Evolutionary conservation across 176 grass and related monocot genomes (phyloP).

Genomic region (Ampelocalamus luodianensis): DNA sequence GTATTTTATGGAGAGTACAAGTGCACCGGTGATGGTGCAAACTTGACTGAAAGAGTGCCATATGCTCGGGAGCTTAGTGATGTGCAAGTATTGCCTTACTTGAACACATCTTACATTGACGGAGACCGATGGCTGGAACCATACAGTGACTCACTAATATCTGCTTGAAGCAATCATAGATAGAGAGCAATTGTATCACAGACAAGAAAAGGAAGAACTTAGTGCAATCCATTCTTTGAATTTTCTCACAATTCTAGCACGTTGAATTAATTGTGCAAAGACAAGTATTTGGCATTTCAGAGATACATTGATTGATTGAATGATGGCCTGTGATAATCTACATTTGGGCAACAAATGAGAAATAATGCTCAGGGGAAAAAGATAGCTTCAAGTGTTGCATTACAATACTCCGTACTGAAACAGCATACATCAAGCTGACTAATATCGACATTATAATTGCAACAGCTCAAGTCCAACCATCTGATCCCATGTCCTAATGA

Average conservation of each 20-base stretch:
- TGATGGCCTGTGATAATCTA: conserved; percentile 37
- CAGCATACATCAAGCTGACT: conserved; percentile 36
- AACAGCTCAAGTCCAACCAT: conserved; percentile 41
- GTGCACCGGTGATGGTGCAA: conserved; percentile 75
- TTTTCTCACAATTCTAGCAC: conserved; percentile 2
- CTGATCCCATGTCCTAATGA: conserved; percentile 18
- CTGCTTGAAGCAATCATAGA: conserved; percentile 37
- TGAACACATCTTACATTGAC: conserved; percentile 75
- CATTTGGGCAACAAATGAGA: conserved; percentile 39
- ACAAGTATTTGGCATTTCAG: conserved; percentile 12
- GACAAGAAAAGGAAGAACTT: conserved; percentile 33
- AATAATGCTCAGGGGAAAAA: neutral
- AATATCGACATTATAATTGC: conserved; percentile 52
- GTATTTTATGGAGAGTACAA: conserved; percentile 83
- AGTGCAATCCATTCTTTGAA: conserved; percentile 6
- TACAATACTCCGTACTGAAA: conserved; percentile 27
- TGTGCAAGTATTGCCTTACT: conserved; percentile 66
- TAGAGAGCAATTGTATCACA: neutral
- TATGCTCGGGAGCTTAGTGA: conserved; percentile 70
- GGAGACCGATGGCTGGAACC: conserved; percentile 80
- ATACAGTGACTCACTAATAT: conserved; percentile 57
- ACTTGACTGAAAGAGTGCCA: conserved; percentile 53
- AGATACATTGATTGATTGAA: conserved; percentile 35
- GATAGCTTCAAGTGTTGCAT: conserved; percentile 11
- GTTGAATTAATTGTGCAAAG: conserved; percentile 28